Percentiles rank a stretch among this genome's conserved stretches.
These are phyloP conservation scores for Naganishia albida DNA, from an alignment of 1,284 basidiomycete genomes.

Conservation along the genomic window DNA sequence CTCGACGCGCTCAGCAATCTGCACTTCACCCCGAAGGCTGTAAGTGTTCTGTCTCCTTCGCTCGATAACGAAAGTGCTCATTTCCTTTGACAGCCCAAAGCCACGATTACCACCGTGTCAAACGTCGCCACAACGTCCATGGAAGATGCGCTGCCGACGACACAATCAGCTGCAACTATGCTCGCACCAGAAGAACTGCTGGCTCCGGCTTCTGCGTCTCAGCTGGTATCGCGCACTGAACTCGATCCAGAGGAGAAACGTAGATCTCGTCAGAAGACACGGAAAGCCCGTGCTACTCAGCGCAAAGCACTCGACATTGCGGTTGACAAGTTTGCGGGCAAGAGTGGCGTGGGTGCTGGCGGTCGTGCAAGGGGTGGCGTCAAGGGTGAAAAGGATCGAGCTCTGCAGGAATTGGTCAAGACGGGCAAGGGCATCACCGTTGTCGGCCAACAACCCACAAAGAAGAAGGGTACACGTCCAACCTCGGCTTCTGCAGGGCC, in stretches of 20 bases:
- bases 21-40: constrained; percentile 92
- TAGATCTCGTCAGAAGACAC: constrained; percentile 66
- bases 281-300: constrained; percentile 72
- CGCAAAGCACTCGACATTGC: constrained; percentile 69
- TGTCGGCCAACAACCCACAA: constrained; percentile 67
- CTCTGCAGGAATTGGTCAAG: constrained; percentile 75
- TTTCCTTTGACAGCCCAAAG: constrained; percentile 70
- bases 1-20: constrained; percentile 92
- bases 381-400: constrained; percentile 79
- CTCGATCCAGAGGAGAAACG: constrained; percentile 84
- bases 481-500: constrained; percentile 24
- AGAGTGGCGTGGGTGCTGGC: constrained; percentile 52
- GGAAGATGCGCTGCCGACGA: constrained; percentile 87
- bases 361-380: constrained; percentile 55
- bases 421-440: constrained; percentile 78
- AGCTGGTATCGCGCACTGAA: constrained; percentile 70
- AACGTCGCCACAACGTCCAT: constrained; percentile 82
- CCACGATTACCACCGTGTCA: constrained; percentile 78
- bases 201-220: constrained; percentile 59
- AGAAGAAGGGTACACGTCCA: constrained; percentile 38
- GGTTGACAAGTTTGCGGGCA: constrained; percentile 64
- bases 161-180: constrained; percentile 72
- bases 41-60: constrained; percentile 52
- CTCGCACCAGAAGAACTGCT: constrained; percentile 94
- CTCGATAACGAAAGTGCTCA: not conserved